Base-by-base conservation (phyloP, 306 rosid genomes). In the Sphenostylis stenocarpa region DNA sequence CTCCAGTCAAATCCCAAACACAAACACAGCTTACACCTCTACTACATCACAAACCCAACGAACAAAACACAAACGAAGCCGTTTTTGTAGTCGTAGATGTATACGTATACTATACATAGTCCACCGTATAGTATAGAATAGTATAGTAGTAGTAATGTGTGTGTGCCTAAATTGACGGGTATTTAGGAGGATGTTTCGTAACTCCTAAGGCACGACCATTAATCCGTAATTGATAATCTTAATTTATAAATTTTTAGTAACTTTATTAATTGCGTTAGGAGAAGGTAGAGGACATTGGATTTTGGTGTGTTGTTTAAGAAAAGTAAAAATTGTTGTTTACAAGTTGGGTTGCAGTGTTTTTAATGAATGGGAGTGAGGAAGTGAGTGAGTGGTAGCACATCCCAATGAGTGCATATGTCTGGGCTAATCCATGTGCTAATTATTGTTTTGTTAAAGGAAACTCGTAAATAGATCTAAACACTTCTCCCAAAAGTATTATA, bases 1-100 rank as follows among this genome's bases (percentile, higher is more conserved):
- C 71, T 6, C 15, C 13, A 82, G 92, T 90, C 92, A 88, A 86
- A 84, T 44, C 83, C 85, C 66, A 45, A 29, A 51, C 70, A 36
- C 66, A 45, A 29, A 51, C 70, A 36, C 67, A 20, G 0, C 38
- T 28, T 12, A 29, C 49, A 19, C 28, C 10, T 51, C 7, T 6
- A 33, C 38, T 4, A 33, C 0, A 4, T 4, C 38, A 31, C 34
- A 31, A 33, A 33, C 33, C 4, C 38, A 6, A n/a, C n/a, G n/a
- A n/a, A n/a, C n/a, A n/a, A n/a, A 7, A 13, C 31, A 21, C 4
- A 52, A 49, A 8, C 58, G 4, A 53, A 53, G 9, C 63, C 63
- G 34, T 56, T 56, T 56, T 56, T 56, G 63, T 56, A 56, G 36
- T 24, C 17, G 34, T 56, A 56, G 17, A 53, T 56, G 34, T 4